These are phyloP conservation scores for Backusella macrospora DNA, from an alignment of 192 early-diverging fungal genomes.

Conservation along the genomic window DNA sequence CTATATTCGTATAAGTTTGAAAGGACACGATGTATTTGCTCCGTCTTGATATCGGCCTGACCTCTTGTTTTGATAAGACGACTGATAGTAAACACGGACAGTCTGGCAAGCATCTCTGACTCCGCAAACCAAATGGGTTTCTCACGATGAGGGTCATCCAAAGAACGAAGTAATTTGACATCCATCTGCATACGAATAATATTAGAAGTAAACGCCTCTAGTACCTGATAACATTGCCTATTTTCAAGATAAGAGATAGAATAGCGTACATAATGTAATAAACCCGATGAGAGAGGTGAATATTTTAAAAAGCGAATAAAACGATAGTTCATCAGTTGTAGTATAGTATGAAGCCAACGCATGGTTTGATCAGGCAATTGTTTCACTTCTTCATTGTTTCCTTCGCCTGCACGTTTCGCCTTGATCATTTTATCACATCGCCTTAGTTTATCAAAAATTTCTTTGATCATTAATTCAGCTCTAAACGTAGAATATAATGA, in stretches of 20 bases:
- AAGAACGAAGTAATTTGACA: constrained; percentile 53
- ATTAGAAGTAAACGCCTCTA: constrained; percentile 69
- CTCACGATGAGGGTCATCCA: constrained; percentile 58
- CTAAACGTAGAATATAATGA: constrained; percentile 29
- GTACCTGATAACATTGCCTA: constrained; percentile 66
- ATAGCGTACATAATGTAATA: constrained; percentile 71
- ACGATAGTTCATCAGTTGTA: constrained; percentile 75
- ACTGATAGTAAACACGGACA: constrained; percentile 53
- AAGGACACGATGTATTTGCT: constrained; percentile 49
- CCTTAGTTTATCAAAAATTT: constrained; percentile 71
- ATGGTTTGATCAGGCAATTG: constrained; percentile 48
- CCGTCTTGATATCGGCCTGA: constrained; percentile 52
- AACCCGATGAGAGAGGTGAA: constrained; percentile 62
- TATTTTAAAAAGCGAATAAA: constrained; percentile 73
- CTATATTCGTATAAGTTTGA: constrained; percentile 51
- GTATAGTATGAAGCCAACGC: constrained; percentile 74
- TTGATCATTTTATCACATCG: constrained; percentile 69
- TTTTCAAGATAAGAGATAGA: constrained; percentile 65
- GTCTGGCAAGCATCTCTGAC: constrained; percentile 60
- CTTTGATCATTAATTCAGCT: constrained; percentile 69
- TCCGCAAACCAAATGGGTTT: constrained; percentile 63
- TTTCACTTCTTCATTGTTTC: not conserved
- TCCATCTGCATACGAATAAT: constrained; percentile 49
- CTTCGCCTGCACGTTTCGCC: constrained; percentile 37
- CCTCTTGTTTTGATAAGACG: constrained; percentile 60